Evolutionary conservation across 352 stramenopile species (phyloP).

Genomic region (Globisporangium cederbergense): DNA sequence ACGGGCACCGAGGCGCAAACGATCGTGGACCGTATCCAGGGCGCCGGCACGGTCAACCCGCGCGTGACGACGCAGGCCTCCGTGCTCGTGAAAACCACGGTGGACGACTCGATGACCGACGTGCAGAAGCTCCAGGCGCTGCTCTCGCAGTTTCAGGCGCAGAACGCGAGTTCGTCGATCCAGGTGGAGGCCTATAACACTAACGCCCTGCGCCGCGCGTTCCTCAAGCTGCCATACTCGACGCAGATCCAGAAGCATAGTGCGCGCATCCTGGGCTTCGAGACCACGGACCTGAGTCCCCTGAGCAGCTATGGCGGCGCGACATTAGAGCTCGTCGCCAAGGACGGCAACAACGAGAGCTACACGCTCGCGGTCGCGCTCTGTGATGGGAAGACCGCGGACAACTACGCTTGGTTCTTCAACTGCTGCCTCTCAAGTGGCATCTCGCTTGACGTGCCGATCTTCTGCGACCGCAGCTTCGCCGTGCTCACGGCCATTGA

Average conservation of each 20-base stretch:
- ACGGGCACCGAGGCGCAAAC: conserved; percentile 27
- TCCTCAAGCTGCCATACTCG: conserved; percentile 47
- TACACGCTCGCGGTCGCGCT: conserved; percentile 36
- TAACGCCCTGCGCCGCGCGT: conserved; percentile 34
- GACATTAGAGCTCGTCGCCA: conserved; percentile 36
- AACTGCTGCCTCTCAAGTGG: conserved; percentile 34
- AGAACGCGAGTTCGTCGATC: conserved; percentile 33
- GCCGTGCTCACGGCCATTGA: conserved; percentile 24
- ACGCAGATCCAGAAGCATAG: conserved; percentile 30
- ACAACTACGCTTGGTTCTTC: conserved; percentile 46
- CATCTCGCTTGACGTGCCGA: conserved; percentile 32
- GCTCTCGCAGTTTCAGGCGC: conserved; percentile 37
- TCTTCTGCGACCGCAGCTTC: conserved; percentile 35
- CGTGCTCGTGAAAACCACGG: conserved; percentile 36
- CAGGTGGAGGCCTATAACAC: conserved; percentile 29
- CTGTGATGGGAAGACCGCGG: conserved; percentile 28
- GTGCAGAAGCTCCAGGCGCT: conserved; percentile 44
- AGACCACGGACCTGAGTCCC: conserved; percentile 23
- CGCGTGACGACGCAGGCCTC: conserved; percentile 31
- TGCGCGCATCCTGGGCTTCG: conserved; percentile 31
- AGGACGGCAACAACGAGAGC: conserved; percentile 44
- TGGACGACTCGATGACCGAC: conserved; percentile 23
- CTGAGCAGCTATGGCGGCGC: conserved; percentile 28
- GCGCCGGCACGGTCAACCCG: conserved; percentile 20
- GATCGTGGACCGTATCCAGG: conserved; percentile 25